A percentile compares a stretch with the other conserved stretches of the same genome.
Evolutionary conservation across 2,329 filamentous ascomycete genomes (phyloP).

Genomic region (Aspergillus glaucus): DNA sequence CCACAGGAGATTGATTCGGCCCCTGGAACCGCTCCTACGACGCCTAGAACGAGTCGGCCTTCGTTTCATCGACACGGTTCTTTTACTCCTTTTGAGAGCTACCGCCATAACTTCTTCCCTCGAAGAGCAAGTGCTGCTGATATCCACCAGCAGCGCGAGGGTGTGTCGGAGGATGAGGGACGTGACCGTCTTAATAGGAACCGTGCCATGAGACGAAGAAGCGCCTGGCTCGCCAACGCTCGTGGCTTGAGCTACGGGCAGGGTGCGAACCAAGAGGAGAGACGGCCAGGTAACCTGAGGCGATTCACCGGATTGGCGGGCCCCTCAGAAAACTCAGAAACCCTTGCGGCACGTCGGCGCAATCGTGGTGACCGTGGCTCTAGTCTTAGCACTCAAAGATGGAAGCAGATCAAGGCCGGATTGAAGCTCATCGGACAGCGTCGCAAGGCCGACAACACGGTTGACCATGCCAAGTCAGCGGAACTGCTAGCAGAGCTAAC

Average conservation of each 20-base stretch:
- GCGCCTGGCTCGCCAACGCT: slow-evolving; percentile 48
- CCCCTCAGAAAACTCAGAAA: slow-evolving; percentile 57
- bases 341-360: slow-evolving; percentile 50
- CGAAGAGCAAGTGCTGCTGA: slow-evolving; percentile 63
- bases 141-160: slow-evolving; percentile 52
- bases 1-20: slow-evolving; percentile 49
- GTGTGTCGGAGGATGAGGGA: slow-evolving; percentile 69
- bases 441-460: slow-evolving; percentile 73
- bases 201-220: slow-evolving; percentile 54
- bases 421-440: slow-evolving; percentile 69
- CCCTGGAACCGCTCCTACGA: slow-evolving; percentile 61
- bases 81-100: slow-evolving; percentile 40
- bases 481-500: slow-evolving; percentile 93
- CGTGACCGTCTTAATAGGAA: slow-evolving; percentile 55
- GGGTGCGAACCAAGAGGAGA: slow-evolving; percentile 45
- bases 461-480: slow-evolving; percentile 91
- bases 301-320: slow-evolving; percentile 59
- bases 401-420: slow-evolving; percentile 88
- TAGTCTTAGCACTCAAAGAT: slow-evolving; percentile 71
- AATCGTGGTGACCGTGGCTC: slow-evolving; percentile 59
- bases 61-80: slow-evolving; percentile 42
- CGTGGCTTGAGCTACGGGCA: slow-evolving; percentile 46
- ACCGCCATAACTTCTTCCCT: slow-evolving; percentile 48
- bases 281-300: slow-evolving; percentile 58
- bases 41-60: slow-evolving; percentile 45